Conservation (phyloP, 139 green algal genomes). For the Volvox reticuliferus region DNA sequence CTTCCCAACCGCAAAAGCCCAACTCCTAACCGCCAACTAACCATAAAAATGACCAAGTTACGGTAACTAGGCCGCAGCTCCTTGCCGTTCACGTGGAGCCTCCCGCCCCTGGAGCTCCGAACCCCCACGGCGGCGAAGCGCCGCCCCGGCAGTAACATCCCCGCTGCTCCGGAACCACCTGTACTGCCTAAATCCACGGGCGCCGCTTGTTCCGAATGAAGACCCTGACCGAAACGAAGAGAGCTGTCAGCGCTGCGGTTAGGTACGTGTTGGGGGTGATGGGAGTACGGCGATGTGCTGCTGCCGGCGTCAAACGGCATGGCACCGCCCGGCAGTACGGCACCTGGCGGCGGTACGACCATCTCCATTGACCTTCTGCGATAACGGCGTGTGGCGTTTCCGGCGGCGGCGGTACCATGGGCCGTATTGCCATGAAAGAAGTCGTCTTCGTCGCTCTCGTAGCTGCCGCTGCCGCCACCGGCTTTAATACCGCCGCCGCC, state of each 20-base stretch:
- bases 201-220: neutral
- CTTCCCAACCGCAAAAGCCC: neutral
- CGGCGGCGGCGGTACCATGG: neutral
- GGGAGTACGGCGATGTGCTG: neutral
- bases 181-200: neutral
- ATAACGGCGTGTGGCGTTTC: neutral
- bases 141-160: neutral
- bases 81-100: slow-evolving; percentile 18
- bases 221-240: neutral
- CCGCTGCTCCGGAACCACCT: neutral
- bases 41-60: slow-evolving; percentile 17
- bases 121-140: neutral
- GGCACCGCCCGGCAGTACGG: neutral
- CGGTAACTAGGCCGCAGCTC: neutral
- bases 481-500: neutral
- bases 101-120: neutral
- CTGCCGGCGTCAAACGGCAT: neutral
- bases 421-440: neutral
- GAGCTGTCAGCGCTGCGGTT: neutral
- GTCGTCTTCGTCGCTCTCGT: neutral
- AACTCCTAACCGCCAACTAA: neutral
- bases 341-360: neutral
- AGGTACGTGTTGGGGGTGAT: neutral
- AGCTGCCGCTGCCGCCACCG: neutral
- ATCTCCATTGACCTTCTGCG: slow-evolving; percentile 14